phyloP scores from a whole-genome alignment of 2,329 filamentous ascomycete genomes.

The Cryphonectria japonica region DNA sequence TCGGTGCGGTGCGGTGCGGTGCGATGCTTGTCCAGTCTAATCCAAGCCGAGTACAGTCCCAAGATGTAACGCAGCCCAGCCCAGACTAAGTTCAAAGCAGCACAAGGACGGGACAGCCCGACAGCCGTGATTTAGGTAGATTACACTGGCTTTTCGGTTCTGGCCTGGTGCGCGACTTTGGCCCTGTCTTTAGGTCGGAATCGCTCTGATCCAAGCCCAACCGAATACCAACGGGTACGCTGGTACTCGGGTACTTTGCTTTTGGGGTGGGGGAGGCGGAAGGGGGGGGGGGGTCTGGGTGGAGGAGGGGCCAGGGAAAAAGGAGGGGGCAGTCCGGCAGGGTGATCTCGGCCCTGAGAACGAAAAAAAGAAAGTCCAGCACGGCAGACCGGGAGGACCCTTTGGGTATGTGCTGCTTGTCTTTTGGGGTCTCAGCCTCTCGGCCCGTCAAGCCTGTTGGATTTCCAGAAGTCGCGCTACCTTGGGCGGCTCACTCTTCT shows the following conservation, averaged over 20 bases:
- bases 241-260: not conserved
- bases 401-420: conserved; percentile 4
- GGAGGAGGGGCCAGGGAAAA: not conserved
- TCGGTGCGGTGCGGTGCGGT: conserved; percentile 3
- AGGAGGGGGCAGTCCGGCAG: not conserved
- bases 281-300: not conserved
- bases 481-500: not conserved
- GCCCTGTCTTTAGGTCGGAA: not conserved
- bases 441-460: conserved; percentile 18
- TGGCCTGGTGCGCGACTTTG: conserved; percentile 11
- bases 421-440: conserved; percentile 8
- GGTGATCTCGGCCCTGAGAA: conserved; percentile 11
- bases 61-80: not conserved
- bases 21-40: not conserved
- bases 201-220: not conserved
- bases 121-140: conserved; percentile 13
- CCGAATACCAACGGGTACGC: conserved; percentile 1
- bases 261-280: not conserved
- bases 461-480: not conserved
- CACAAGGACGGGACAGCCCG: conserved; percentile 18
- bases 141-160: not conserved
- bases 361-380: conserved; percentile 13
- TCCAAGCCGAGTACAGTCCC: not conserved
- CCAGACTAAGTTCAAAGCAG: not conserved
- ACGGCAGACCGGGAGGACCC: conserved; percentile 12